These are phyloP conservation scores for Chrysosphaeria jannelii DNA, from an alignment of 2,329 filamentous ascomycete genomes.

Conservation along the genomic window DNA sequence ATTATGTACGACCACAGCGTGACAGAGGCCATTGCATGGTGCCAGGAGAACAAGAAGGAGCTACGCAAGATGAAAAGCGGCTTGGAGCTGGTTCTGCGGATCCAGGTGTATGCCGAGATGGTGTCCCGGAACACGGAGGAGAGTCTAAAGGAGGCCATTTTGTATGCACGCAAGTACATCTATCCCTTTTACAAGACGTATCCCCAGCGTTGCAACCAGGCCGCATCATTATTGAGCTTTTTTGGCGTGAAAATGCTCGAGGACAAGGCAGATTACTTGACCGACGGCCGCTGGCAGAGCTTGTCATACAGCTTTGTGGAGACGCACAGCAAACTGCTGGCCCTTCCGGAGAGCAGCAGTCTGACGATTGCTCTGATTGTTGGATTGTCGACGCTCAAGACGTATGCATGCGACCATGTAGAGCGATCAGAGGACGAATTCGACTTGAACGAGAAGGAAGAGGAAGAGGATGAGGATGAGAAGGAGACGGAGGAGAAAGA, in stretches of 20 bases:
- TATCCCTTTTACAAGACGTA: conserved; percentile 38
- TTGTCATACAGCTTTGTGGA: conserved; percentile 56
- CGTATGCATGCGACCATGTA: conserved; percentile 48
- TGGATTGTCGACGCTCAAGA: conserved; percentile 83
- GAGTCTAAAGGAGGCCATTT: conserved; percentile 41
- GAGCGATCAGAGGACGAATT: no score
- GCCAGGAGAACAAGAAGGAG: conserved; percentile 73
- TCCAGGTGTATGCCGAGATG: conserved; percentile 88
- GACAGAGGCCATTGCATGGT: conserved; percentile 63
- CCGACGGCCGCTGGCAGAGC: conserved; percentile 36
- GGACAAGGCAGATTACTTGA: conserved; percentile 32
- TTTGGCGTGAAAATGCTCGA: conserved; percentile 19
- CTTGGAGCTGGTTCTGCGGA: conserved; percentile 72
- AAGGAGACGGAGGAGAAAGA: no score
- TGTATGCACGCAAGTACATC: conserved; percentile 59
- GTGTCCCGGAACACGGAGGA: conserved; percentile 29
- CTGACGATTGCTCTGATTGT: conserved; percentile 76
- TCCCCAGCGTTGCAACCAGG: conserved; percentile 35
- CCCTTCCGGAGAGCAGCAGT: conserved; percentile 52
- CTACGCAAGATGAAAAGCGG: conserved; percentile 69
- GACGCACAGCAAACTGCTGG: conserved; percentile 66
- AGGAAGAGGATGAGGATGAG: no score
- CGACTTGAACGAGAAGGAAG: no score
- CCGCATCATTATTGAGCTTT: conserved; percentile 56
- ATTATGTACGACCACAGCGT: conserved; percentile 35